These are phyloP conservation scores for Beauveria bassiana DNA, from an alignment of 2,329 filamentous ascomycete genomes.

Conservation along the genomic window DNA sequence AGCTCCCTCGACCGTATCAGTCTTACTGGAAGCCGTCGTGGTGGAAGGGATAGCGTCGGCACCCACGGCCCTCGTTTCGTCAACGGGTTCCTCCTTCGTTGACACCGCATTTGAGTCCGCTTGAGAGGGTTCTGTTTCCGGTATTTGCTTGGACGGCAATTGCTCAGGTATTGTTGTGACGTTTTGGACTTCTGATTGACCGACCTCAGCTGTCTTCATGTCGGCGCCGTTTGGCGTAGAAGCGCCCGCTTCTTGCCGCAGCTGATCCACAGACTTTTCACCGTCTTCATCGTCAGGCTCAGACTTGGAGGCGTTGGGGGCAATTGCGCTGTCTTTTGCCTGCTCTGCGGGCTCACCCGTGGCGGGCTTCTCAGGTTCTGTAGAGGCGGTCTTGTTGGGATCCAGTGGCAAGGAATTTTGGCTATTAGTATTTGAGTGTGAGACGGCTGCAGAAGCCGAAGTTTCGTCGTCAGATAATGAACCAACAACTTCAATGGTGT, in stretches of 20 bases:
- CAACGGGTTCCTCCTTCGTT: neutral
- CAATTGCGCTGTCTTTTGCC: neutral
- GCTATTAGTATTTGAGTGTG: neutral
- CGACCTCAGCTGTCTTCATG: neutral
- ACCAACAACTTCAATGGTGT: conserved; percentile 5
- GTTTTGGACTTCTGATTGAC: neutral
- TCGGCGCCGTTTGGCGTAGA: neutral
- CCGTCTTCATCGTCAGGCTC: neutral
- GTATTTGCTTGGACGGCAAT: neutral
- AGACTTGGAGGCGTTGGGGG: neutral
- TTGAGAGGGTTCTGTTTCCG: neutral
- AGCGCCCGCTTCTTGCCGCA: neutral
- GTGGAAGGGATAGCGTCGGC: neutral
- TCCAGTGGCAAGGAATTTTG: neutral
- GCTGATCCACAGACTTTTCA: neutral
- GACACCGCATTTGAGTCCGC: neutral
- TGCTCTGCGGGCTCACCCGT: neutral
- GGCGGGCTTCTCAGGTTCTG: neutral
- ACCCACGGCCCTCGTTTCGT: neutral
- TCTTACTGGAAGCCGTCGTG: neutral
- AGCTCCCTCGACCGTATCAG: neutral
- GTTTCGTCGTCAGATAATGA: conserved; percentile 5
- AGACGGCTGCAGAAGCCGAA: neutral
- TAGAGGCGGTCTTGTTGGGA: neutral
- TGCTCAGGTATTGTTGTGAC: neutral